Evolutionary conservation across 2,329 filamentous ascomycete species (phyloP).

Genomic region (Aureobasidium melanogenum): DNA sequence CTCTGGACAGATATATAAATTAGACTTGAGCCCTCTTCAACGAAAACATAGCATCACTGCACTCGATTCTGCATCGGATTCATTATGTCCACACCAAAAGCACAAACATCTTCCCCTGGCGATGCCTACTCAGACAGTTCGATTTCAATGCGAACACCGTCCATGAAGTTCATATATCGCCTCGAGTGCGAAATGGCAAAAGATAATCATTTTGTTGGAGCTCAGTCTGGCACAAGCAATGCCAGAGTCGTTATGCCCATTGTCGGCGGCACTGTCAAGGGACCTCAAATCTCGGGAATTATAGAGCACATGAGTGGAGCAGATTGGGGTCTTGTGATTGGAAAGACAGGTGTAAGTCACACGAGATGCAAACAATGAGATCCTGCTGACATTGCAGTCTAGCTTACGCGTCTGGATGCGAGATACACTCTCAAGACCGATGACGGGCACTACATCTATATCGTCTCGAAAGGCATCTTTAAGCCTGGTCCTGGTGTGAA

Average conservation of each 20-base stretch:
- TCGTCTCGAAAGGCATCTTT: slow-evolving; percentile 18
- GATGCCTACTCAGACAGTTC: neutral
- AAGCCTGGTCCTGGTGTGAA: slow-evolving; percentile 1
- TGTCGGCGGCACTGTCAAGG: slow-evolving; percentile 16
- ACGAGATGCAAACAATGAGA: neutral
- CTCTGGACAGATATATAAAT: neutral
- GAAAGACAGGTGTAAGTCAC: slow-evolving; percentile 13
- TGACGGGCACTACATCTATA: slow-evolving; percentile 18
- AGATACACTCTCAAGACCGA: slow-evolving; percentile 19
- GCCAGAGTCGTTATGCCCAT: slow-evolving; percentile 18
- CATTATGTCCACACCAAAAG: neutral
- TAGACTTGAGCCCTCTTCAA: neutral
- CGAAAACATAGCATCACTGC: neutral
- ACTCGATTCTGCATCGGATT: neutral
- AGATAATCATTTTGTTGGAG: slow-evolving; percentile 16
- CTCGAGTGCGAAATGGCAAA: slow-evolving; percentile 18
- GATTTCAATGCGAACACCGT: slow-evolving; percentile 15
- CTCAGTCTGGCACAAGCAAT: slow-evolving; percentile 12
- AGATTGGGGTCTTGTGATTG: slow-evolving; percentile 17
- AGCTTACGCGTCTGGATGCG: slow-evolving; percentile 19
- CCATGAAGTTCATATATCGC: slow-evolving; percentile 19
- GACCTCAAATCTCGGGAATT: slow-evolving; percentile 16
- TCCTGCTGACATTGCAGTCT: neutral
- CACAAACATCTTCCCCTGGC: neutral
- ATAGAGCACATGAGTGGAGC: slow-evolving; percentile 18